Evolutionary conservation across 2,329 filamentous ascomycete genomes (phyloP), one percentile per base, ranked within the genome.

Genomic region (Orbilia blumenaviensis): DNA sequence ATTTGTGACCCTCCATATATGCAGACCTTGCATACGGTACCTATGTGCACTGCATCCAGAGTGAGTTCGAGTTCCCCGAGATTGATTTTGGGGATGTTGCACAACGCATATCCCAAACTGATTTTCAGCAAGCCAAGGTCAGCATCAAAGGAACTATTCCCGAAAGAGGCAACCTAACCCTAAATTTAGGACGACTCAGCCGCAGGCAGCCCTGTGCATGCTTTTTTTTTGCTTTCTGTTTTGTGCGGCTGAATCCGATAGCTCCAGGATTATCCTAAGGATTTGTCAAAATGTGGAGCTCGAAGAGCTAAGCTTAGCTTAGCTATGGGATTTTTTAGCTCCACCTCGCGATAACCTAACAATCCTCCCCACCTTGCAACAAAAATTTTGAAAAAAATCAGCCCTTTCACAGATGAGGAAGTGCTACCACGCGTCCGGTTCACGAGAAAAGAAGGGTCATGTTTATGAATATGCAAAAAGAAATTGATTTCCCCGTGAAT

Each of bases 171-270:
- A 42, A 21, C 10, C 25, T 32, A 67, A 63, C 69, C 64, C 71
- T 68, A 75, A 75, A 75, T 68, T 75, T 75, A 75, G 71, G 56
- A 34, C 54, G 25, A 38, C 69, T 75, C 71, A 75, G 71, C 71
- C 71, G 71, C 71, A 68, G 62, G 62, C 63, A 46, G 63, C 21
- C 38, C 38, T 60, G 38, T 68, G 71, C 71, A 75, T 32, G 21
- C 64, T 34, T 38, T 16, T 23, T 34, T 2, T 16, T 10, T 46
- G 10, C 29, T 34, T 34, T 41, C 41, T 64, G 34, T 42, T 27
- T 58, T 64, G 54, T 75, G 71, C 63, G 63, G 63, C 63, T 75
- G 71, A 68, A 63, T 48, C 61, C 8, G 46, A 67, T 68, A 61
- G 60, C 60, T 52, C 29, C 21, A 61, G 41, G 61, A 58, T 67